These are phyloP conservation scores for Podila clonocystis DNA, from an alignment of 192 early-diverging fungal species.

Conservation along the genomic window DNA sequence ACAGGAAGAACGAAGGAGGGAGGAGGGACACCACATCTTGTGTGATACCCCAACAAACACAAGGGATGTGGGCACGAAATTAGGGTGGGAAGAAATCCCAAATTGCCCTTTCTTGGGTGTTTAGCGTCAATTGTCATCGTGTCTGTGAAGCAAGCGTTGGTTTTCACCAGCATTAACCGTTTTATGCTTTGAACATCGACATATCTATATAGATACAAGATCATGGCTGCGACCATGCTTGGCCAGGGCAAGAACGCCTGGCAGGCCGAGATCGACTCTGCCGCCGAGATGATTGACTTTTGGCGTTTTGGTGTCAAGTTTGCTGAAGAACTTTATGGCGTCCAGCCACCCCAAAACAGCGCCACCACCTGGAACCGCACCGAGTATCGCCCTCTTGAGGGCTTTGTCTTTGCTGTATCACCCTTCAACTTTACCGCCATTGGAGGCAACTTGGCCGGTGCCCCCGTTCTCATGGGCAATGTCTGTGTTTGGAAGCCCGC, in stretches of 20 bases:
- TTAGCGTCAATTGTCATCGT: too few species aligned
- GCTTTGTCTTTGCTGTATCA: constrained; percentile 96
- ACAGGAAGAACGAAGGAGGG: too few species aligned
- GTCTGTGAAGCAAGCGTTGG: too few species aligned
- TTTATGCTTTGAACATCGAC: constrained; percentile 15
- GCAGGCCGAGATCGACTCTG: constrained; percentile 99
- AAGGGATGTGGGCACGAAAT: too few species aligned
- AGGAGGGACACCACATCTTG: too few species aligned
- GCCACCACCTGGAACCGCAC: constrained; percentile 90
- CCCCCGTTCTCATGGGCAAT: constrained; percentile 98
- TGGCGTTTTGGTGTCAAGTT: constrained; percentile 96
- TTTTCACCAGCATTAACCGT: neutral
- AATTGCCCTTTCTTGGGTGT: too few species aligned
- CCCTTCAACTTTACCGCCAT: constrained; percentile 99
- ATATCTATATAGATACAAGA: constrained; percentile 62
- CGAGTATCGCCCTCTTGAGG: constrained; percentile 96
- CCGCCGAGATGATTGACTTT: constrained; percentile 94
- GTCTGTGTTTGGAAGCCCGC: constrained; percentile 98
- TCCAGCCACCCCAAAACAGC: constrained; percentile 93
- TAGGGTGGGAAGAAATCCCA: too few species aligned
- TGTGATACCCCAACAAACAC: too few species aligned
- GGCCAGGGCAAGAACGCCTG: constrained; percentile 99
- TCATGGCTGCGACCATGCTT: constrained; percentile 97
- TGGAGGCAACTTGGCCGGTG: constrained; percentile 92
- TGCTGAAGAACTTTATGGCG: constrained; percentile 90